These are phyloP conservation scores for Pouteria campechiana DNA, from an alignment of 179 eudicot species.

Conservation along the genomic window DNA sequence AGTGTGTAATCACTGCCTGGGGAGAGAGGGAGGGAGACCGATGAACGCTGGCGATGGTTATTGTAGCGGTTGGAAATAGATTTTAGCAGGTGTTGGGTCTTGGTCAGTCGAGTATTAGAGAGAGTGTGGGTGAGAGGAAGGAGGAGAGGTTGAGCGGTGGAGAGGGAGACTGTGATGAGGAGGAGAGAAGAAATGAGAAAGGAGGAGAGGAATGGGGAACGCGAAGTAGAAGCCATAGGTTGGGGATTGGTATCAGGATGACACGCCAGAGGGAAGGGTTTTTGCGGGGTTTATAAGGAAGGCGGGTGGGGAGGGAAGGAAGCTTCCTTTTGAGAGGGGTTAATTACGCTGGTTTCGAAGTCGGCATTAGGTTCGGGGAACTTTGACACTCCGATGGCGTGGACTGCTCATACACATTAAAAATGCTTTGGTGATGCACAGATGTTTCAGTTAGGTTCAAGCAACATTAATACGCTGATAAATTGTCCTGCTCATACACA, in stretches of 20 bases:
- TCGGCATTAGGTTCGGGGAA: neutral
- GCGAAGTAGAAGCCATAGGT: neutral
- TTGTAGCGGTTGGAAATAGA: conserved; percentile 46
- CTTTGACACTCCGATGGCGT: too few relatives aligned
- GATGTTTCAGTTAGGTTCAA: neutral
- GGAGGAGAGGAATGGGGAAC: neutral
- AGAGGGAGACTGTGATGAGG: neutral
- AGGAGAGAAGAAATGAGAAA: neutral
- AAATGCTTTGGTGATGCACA: neutral
- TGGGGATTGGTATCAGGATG: conserved; percentile 1
- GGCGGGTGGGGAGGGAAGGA: neutral
- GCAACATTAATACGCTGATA: neutral
- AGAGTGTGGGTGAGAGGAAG: conserved; percentile 55
- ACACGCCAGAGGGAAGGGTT: neutral
- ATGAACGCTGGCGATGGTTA: conserved; percentile 38
- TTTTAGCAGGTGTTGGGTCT: conserved; percentile 66
- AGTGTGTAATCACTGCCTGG: conserved; percentile 87
- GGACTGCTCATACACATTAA: neutral
- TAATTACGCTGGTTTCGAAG: neutral
- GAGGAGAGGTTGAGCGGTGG: conserved; percentile 10
- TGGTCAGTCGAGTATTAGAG: conserved; percentile 29
- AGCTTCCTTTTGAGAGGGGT: neutral
- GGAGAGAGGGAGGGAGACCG: conserved; percentile 73
- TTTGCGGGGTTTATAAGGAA: neutral
- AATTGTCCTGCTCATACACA: neutral